These are phyloP conservation scores for Boletellus ananiceps DNA, from an alignment of 768 basidiomycete species.

Conservation along the genomic window DNA sequence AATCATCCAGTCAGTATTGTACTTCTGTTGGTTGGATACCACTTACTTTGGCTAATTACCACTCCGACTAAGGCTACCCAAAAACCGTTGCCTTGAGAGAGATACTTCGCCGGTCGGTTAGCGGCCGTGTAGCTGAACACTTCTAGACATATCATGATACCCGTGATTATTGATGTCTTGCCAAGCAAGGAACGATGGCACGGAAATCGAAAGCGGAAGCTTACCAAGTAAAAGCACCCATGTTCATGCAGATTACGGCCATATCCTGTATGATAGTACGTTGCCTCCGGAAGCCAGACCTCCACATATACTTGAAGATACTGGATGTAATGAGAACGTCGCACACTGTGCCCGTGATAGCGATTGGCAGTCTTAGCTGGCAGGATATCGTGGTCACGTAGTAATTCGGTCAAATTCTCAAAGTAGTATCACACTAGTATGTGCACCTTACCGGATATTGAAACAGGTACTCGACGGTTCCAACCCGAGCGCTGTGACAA, in stretches of 20 bases:
- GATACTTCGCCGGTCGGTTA: background rate
- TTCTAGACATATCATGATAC: background rate
- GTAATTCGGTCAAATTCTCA: too few relatives aligned
- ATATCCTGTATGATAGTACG: constrained; percentile 8
- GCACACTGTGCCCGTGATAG: constrained; percentile 1
- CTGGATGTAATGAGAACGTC: constrained; percentile 7
- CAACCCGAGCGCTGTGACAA: constrained; percentile 5
- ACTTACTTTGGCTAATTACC: constrained; percentile 5
- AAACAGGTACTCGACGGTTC: constrained; percentile 1
- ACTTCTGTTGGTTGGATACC: background rate
- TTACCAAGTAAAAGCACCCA: constrained; percentile 13
- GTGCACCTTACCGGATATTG: constrained; percentile 4
- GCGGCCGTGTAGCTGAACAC: too few relatives aligned
- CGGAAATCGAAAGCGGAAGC: background rate
- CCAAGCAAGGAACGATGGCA: background rate
- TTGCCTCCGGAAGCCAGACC: constrained; percentile 6
- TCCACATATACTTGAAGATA: constrained; percentile 15
- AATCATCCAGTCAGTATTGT: background rate
- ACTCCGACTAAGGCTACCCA: constrained; percentile 6
- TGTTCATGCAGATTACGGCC: constrained; percentile 11
- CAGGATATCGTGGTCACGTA: background rate
- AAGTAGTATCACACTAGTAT: too few relatives aligned
- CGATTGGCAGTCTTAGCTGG: constrained; percentile 6
- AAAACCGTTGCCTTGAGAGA: constrained; percentile 1
- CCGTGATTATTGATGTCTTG: background rate